Conservation (phyloP, 225 moss, liverwort and hornwort genomes). For the Marchantia paleacea region DNA sequence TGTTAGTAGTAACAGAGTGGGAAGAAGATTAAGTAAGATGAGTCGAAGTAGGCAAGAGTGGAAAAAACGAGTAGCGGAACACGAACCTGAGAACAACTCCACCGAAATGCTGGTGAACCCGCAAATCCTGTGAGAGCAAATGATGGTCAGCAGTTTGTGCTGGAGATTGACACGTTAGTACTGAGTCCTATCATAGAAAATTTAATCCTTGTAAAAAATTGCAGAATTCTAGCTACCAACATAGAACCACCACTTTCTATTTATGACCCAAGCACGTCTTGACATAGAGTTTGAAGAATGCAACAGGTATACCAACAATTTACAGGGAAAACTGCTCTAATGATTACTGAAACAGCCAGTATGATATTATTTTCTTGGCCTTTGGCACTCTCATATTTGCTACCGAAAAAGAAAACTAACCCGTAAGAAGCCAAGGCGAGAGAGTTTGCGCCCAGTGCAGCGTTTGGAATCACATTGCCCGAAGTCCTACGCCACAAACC, state of each 20-base stretch:
- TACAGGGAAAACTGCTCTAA: no score
- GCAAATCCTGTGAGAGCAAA: slow-evolving; percentile 55
- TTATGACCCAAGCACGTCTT: no score
- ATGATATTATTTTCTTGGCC: neutral
- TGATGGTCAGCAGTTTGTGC: neutral
- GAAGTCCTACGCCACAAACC: slow-evolving; percentile 54
- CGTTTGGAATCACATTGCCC: slow-evolving; percentile 95
- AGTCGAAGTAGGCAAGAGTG: neutral
- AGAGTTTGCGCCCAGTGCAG: slow-evolving; percentile 95
- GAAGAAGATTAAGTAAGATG: neutral
- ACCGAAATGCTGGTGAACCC: slow-evolving; percentile 89
- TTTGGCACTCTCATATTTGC: neutral
- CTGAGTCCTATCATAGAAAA: no score
- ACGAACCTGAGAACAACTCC: slow-evolving; percentile 78
- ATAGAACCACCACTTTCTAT: no score
- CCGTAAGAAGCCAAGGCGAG: slow-evolving; percentile 82
- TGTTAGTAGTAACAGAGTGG: no score
- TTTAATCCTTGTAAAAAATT: no score
- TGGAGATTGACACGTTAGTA: no score
- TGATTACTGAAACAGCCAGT: no score
- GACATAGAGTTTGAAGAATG: neutral
- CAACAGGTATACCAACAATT: no score
- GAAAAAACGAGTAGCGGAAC: slow-evolving; percentile 2
- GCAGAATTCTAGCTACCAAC: no score
- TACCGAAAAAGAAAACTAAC: slow-evolving; percentile 12